Percentiles rank a stretch among this genome's conserved stretches.
phyloP scores from a whole-genome alignment of 805 yeast genomes.

The Pichia insulana region DNA sequence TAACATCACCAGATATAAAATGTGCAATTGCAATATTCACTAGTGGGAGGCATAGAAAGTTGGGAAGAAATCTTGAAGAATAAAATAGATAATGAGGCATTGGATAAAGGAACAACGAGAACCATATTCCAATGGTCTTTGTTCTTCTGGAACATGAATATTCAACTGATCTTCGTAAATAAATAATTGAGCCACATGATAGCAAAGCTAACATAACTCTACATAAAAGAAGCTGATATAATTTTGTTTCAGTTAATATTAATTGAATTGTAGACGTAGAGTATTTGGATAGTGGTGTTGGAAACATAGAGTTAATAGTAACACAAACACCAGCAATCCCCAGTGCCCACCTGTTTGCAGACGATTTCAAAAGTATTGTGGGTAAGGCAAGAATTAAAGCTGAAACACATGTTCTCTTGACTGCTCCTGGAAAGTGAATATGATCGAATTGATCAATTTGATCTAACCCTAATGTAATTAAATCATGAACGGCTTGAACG shows the following conservation, averaged over 20 bases:
- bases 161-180: conserved; percentile 36
- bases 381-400: conserved; percentile 44
- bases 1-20: conserved; percentile 40
- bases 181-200: conserved; percentile 34
- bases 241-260: conserved; percentile 27
- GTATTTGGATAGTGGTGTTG: background rate
- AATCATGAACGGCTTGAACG: conserved; percentile 81
- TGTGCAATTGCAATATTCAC: conserved; percentile 47
- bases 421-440: conserved; percentile 73
- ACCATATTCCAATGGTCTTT: conserved; percentile 43
- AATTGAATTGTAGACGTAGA: background rate
- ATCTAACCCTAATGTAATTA: conserved; percentile 52
- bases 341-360: conserved; percentile 6
- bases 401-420: conserved; percentile 80
- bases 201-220: conserved; percentile 54
- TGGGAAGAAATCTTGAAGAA: conserved; percentile 82
- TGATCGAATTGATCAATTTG: conserved; percentile 57
- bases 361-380: conserved; percentile 19
- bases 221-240: conserved; percentile 43
- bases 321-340: background rate
- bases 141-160: conserved; percentile 18
- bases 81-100: conserved; percentile 81
- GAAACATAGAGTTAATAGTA: background rate
- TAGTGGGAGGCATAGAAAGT: conserved; percentile 72
- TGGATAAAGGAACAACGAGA: conserved; percentile 44